Conservation (phyloP, 306 rosid species). For the Arachis hypogaea region DNA sequence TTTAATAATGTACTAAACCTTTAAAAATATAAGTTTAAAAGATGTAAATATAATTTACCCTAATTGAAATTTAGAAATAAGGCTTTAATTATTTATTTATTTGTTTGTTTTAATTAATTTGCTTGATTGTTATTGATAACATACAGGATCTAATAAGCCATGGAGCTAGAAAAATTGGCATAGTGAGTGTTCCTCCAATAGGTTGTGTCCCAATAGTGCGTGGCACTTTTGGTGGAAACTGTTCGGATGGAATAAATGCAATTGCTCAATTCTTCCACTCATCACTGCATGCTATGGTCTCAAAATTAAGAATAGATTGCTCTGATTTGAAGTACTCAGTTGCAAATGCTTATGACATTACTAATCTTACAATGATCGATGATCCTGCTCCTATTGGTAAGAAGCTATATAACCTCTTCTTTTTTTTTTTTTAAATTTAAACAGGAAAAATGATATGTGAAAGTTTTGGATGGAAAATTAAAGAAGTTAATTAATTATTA, state of each 20-base stretch:
- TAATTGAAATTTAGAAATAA: too few relatives aligned
- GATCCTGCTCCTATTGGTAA: conserved; percentile 9
- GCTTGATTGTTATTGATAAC: neutral
- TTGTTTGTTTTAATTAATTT: neutral
- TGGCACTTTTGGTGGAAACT: neutral
- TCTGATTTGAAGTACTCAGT: conserved; percentile 38
- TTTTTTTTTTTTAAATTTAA: neutral
- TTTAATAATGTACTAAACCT: too few relatives aligned
- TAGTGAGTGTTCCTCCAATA: conserved; percentile 39
- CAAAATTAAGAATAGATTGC: conserved; percentile 24
- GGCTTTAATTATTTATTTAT: too few relatives aligned
- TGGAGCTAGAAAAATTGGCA: conserved; percentile 52
- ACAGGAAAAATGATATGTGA: neutral
- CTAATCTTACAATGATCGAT: neutral
- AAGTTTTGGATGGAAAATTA: too few relatives aligned
- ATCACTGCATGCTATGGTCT: neutral
- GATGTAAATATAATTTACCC: too few relatives aligned
- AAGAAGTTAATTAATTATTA: too few relatives aligned
- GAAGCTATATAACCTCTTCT: neutral
- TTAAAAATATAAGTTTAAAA: too few relatives aligned
- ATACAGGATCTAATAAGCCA: neutral
- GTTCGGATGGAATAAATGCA: conserved; percentile 8
- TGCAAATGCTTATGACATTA: conserved; percentile 37
- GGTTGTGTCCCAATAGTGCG: conserved; percentile 44
- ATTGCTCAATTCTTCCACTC: conserved; percentile 28